Evolutionary conservation across 345 rosid species (phyloP), one percentile per base, ranked within the genome.

Genomic region (Diplotaxis tenuifolia): DNA sequence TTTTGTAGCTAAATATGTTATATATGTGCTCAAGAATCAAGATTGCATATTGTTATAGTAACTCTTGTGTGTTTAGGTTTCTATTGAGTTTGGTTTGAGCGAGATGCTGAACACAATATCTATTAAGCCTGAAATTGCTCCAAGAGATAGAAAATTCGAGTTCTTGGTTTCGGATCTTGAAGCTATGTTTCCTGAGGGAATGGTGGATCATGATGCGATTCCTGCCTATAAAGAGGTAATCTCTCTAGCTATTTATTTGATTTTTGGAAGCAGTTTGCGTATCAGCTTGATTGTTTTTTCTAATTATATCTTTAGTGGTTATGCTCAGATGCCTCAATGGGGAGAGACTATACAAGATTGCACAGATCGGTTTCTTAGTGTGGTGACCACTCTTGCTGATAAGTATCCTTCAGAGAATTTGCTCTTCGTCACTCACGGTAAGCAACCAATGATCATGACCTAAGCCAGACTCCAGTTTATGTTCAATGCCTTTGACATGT

Each of bases 331-430:
- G 80, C 99, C 99, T 0, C 54, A 58, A 58, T 89, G 96, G 97
- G 93, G 78, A 49, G 98, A 94, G 70, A 60, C 85, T 0, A 73
- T 70, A 16, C 36, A 1, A 25, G 80, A 54, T n/a, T 78, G 93
- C 6, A 79, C 85, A 76, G 76, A 57, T 6, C 88, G 93, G 60
- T 94, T 83, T 79, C 78, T 75, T 36, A 73, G 80, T 16, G 76
- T 80, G 15, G 73, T 95, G 3, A 83, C 77, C 63, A 79, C 85
- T 1, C 93, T 92, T 5, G 90, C 93, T 0, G 86, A 89, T 83
- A 87, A 77, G 78, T 89, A 88, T 82, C 96, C 97, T 42, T 54
- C 74, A 22, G 93, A 95, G 61, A 92, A 92, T 65, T 75, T 95
- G 86, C 84, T 89, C 62, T 81, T 95, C 21, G 86, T 95, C 68